Conservation (phyloP, 106 monocot species). For the Alisma plantagoaquatica region DNA sequence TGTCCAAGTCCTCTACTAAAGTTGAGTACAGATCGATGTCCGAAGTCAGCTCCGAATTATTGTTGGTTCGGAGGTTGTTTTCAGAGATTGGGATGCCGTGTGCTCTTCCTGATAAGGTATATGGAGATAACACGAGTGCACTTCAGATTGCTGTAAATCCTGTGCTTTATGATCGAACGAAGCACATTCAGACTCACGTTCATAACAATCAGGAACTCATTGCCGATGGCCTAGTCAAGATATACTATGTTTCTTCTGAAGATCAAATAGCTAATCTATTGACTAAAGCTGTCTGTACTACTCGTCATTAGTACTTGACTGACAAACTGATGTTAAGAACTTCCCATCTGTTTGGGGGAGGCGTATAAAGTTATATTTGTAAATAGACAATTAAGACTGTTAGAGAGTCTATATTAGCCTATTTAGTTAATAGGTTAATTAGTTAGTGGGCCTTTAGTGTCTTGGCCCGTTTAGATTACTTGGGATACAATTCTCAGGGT, state of each 20-base stretch:
- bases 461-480: too few relatives aligned
- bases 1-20: not conserved
- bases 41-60: not conserved
- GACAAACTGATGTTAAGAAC: not conserved
- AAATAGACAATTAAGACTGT: too few relatives aligned
- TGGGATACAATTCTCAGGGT: too few relatives aligned
- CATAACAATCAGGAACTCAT: not conserved
- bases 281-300: not conserved
- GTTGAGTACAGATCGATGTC: not conserved
- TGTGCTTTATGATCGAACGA: not conserved
- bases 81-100: not conserved
- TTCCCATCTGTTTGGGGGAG: not conserved
- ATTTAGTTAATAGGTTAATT: too few relatives aligned
- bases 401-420: too few relatives aligned
- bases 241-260: not conserved
- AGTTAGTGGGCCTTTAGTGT: too few relatives aligned
- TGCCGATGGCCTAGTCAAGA: not conserved
- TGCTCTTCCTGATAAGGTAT: not conserved
- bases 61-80: not conserved
- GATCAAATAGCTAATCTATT: not conserved
- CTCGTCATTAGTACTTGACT: not conserved
- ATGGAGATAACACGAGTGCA: not conserved
- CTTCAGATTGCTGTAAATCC: not conserved
- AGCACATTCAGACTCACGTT: not conserved
- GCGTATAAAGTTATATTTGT: too few relatives aligned